phyloP scores from a whole-genome alignment of 2,329 filamentous ascomycete genomes.

The Cercospora citrullina region DNA sequence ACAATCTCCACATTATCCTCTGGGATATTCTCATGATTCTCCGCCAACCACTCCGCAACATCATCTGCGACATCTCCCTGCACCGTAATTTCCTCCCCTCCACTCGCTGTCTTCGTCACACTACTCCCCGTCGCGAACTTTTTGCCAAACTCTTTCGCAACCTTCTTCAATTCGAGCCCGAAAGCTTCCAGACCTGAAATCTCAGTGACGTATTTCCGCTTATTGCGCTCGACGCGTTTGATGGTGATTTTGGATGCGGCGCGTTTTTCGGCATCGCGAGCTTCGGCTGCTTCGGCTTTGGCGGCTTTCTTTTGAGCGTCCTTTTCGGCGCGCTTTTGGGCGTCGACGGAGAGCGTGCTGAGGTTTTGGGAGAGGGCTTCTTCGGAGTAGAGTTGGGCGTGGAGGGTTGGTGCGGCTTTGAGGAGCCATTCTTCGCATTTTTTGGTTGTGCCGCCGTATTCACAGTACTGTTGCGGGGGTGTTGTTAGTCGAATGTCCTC shows the following conservation, averaged over 20 bases:
- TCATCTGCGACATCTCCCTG: constrained; percentile 97
- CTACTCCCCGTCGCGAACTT: constrained; percentile 94
- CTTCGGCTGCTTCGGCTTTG: constrained; percentile 84
- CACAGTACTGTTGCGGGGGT: constrained; percentile 72
- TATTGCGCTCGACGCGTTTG: constrained; percentile 97
- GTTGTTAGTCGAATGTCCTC: no score
- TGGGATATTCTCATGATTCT: constrained; percentile 86
- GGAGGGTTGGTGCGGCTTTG: constrained; percentile 70
- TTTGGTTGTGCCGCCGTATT: constrained; percentile 93
- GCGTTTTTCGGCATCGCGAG: constrained; percentile 78
- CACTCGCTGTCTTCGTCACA: constrained; percentile 80
- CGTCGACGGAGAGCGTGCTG: constrained; percentile 81
- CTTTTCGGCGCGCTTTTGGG: constrained; percentile 91
- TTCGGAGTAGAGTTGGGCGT: constrained; percentile 76
- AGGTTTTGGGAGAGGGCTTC: constrained; percentile 77
- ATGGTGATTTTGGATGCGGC: constrained; percentile 82
- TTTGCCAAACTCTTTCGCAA: constrained; percentile 80
- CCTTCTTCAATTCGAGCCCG: constrained; percentile 89
- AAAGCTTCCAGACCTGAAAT: constrained; percentile 89
- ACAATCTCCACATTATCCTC: constrained; percentile 94
- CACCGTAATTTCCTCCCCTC: constrained; percentile 89
- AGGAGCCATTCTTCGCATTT: constrained; percentile 98
- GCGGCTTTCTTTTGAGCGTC: constrained; percentile 96
- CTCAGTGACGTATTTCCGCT: constrained; percentile 93
- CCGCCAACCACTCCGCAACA: constrained; percentile 83